Percentiles rank a stretch among this genome's conserved stretches.
These are phyloP conservation scores for Yamadazyma ubonensis DNA, from an alignment of 805 yeast species.

Conservation along the genomic window DNA sequence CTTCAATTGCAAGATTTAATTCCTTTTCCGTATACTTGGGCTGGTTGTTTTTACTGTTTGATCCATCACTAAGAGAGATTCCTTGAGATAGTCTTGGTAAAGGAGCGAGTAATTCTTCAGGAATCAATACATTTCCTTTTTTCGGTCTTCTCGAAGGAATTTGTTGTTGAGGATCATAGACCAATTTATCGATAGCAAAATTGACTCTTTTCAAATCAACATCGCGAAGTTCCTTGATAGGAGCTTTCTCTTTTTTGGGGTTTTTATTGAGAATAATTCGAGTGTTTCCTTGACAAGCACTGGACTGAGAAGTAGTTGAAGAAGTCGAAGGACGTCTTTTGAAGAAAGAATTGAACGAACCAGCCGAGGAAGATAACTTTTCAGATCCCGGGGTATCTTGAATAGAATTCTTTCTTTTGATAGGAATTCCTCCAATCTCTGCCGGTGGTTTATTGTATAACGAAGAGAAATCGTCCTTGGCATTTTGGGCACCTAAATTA, in stretches of 20 bases:
- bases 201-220: constrained; percentile 59
- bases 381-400: constrained; percentile 9
- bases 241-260: constrained; percentile 34
- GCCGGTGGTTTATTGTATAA: constrained; percentile 14
- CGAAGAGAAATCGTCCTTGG: constrained; percentile 9
- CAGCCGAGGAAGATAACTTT: constrained; percentile 9
- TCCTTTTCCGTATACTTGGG: constrained; percentile 44
- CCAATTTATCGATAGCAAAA: constrained; percentile 73
- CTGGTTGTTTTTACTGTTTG: constrained; percentile 26
- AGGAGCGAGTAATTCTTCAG: constrained; percentile 64
- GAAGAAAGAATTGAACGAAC: constrained; percentile 17
- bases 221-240: constrained; percentile 25
- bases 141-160: constrained; percentile 57
- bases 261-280: constrained; percentile 47
- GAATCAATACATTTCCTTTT: constrained; percentile 52
- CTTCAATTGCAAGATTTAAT: constrained; percentile 55
- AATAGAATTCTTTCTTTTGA: constrained; percentile 11
- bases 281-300: not conserved
- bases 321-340: constrained; percentile 17
- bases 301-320: constrained; percentile 8
- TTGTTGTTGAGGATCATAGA: constrained; percentile 73
- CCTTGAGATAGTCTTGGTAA: constrained; percentile 69
- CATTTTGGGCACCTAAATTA: constrained; percentile 2
- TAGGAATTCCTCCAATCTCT: constrained; percentile 14
- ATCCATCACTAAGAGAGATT: constrained; percentile 47